Base-by-base conservation (phyloP, 1,284 basidiomycete species). In the Meripilus lineatus region DNA sequence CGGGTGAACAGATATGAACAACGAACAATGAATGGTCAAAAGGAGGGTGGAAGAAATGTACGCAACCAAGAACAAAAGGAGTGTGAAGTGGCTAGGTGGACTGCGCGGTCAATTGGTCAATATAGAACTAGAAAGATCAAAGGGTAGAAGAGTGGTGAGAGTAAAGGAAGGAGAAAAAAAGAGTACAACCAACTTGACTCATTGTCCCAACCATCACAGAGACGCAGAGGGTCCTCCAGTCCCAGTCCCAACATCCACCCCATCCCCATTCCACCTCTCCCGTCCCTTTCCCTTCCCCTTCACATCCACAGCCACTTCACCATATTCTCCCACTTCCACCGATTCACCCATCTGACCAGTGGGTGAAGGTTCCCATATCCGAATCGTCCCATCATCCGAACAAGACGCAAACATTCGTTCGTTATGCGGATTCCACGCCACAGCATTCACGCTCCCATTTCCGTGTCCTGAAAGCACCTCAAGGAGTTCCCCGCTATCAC, bases 381-480 rank as follows among this genome's bases (percentile, higher is more conserved):
- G 82, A 58, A 95, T 80, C 3, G 84, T 89, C 45, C 68, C 67
- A 65, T 95, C 92, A 62, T 95, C 92, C 39, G 89, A 91, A 64
- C 91, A 93, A 32, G 87, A 89, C 22, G 95, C 95, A 66, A 99
- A 95, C 77, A 98, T 89, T 47, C 79, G 77, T 54, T 84, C 76
- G 50, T 89, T 83, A 48, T 72, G 74, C 20, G 92, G 93, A 65
- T 97, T 95, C 96, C 96, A 99, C 13, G 93, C 89, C 8, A 99
- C 93, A 15, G 87, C 85, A 63, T 98, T 99, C 48, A 99, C 94
- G 47, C 86, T 88, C 30, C 93, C 93, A 40, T 67, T 64, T 13
- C 83, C 85, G 57, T 99, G 96, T 0, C 94, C 95, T 1, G 75
- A 63, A 1, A 98, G 75, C 20, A 84, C 76, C 63, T 97, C 91